These are phyloP conservation scores for Fusarium staphyleae DNA, from an alignment of 2,329 filamentous ascomycete genomes.

Conservation along the genomic window DNA sequence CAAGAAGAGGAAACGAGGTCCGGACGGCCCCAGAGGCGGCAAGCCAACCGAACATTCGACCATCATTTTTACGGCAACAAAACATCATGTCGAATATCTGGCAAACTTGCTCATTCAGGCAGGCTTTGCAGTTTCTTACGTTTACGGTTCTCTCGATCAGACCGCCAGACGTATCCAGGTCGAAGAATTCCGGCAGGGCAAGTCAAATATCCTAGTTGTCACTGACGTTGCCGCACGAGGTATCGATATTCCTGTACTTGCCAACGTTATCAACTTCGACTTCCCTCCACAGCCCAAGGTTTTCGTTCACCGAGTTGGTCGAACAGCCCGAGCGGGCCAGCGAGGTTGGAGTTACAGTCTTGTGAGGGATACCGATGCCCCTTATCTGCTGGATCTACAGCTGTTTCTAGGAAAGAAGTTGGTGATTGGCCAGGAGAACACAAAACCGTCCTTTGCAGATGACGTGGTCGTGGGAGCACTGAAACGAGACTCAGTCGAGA, in stretches of 20 bases:
- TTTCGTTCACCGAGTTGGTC: constrained; percentile 93
- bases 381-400: constrained; percentile 92
- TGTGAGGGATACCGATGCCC: constrained; percentile 84
- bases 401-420: constrained; percentile 89
- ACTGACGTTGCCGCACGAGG: too few species aligned
- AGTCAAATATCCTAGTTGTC: constrained; percentile 90
- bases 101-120: constrained; percentile 78
- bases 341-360: constrained; percentile 96
- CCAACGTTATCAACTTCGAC: constrained; percentile 98
- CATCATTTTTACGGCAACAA: constrained; percentile 92
- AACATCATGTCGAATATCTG: constrained; percentile 97
- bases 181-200: constrained; percentile 83
- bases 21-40: constrained; percentile 58
- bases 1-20: constrained; percentile 76
- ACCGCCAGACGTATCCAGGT: constrained; percentile 92
- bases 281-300: constrained; percentile 97
- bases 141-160: constrained; percentile 94
- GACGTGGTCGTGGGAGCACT: constrained; percentile 85
- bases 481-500: constrained; percentile 74
- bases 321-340: constrained; percentile 92
- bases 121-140: constrained; percentile 90
- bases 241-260: constrained; percentile 95
- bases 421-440: constrained; percentile 72
- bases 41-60: constrained; percentile 90
- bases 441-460: constrained; percentile 74